Evolutionary conservation across 192 early-diverging fungal genomes (phyloP).

Genomic region (Entomortierella beljakovae): DNA sequence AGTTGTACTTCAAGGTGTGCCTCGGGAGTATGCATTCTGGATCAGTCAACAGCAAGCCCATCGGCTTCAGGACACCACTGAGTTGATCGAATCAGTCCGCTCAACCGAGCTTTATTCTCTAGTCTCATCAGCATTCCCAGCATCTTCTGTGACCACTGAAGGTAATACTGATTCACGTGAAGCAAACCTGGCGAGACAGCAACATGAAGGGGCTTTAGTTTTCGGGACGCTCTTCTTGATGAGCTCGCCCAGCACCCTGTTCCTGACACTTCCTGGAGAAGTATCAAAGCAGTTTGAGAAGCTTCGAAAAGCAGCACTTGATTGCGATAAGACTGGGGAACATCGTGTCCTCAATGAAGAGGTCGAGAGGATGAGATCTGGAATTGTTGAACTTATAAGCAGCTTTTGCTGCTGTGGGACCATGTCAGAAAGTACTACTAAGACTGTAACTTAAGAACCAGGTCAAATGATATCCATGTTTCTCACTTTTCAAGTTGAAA

Average conservation of each 20-base stretch:
- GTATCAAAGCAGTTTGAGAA: constrained; percentile 55
- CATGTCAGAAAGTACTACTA: constrained; percentile 5
- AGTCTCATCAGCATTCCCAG: constrained; percentile 53
- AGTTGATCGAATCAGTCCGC: constrained; percentile 46
- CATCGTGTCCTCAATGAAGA: constrained; percentile 62
- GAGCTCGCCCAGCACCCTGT: constrained; percentile 66
- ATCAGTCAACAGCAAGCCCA: constrained; percentile 55
- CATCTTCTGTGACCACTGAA: background rate
- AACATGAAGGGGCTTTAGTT: constrained; percentile 47
- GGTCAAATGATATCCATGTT: background rate
- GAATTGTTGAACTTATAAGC: constrained; percentile 66
- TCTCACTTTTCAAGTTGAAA: no score
- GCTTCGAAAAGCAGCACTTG: constrained; percentile 17
- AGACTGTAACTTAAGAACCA: background rate
- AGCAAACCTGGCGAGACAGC: constrained; percentile 41
- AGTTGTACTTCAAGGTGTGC: constrained; percentile 61
- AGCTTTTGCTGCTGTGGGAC: constrained; percentile 70
- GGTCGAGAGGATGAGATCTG: constrained; percentile 62
- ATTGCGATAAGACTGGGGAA: constrained; percentile 32
- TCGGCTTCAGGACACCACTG: constrained; percentile 51
- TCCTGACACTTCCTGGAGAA: constrained; percentile 61
- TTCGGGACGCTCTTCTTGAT: constrained; percentile 75
- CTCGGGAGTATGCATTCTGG: constrained; percentile 55
- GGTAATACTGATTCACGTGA: constrained; percentile 19
- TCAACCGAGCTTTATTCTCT: constrained; percentile 57